Evolutionary conservation across 495 filamentous ascomycete species (phyloP), one percentile per base, ranked within the genome.

Genomic region (Talaromyces ruber): DNA sequence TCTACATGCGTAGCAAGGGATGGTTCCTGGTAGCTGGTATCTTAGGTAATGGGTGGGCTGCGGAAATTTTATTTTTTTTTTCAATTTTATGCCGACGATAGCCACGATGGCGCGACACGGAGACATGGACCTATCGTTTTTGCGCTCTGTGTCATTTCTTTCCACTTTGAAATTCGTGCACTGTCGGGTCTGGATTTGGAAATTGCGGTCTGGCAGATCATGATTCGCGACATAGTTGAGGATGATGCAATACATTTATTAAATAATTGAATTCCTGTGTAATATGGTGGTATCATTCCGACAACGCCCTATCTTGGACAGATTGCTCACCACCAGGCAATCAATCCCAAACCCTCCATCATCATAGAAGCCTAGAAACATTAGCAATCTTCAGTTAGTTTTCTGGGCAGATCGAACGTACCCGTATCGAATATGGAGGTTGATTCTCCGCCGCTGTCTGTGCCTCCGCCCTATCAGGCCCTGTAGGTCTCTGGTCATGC

Each of bases 401-500:
- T 69, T 58, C 25, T 12, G 18, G 29, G 26, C 6, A n/a, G 6
- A n/a, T 14, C n/a, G 11, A 43, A 74, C 82, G 72, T 62, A 88
- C 89, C 25, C 79, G 82, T 64, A 93, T 84, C 22, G 79, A 81
- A 74, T 90, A 93, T 9, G 89, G 85, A 25, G 86, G 78, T 62
- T 81, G 81, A 14, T 76, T 73, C 58, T 85, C 81, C 18, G 61
- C 58, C 32, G 76, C 71, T 3, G 76, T 63, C 28, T 79, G 72
- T 50, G 79, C 82, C 37, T 78, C 77, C 1, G 72, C 70, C 21
- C 83, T 77, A 59, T 83, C 79, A 11, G 86, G 86, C 30, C 81
- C 84, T 55, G 82, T 82, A 4, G 93, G 93, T 6, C 87, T 84
- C 72, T 95, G 88, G 67, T 98, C 93, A 45, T 89, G 81, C 88